Conservation (phyloP, 306 rosid genomes). For the Cicer chorassanicum region DNA sequence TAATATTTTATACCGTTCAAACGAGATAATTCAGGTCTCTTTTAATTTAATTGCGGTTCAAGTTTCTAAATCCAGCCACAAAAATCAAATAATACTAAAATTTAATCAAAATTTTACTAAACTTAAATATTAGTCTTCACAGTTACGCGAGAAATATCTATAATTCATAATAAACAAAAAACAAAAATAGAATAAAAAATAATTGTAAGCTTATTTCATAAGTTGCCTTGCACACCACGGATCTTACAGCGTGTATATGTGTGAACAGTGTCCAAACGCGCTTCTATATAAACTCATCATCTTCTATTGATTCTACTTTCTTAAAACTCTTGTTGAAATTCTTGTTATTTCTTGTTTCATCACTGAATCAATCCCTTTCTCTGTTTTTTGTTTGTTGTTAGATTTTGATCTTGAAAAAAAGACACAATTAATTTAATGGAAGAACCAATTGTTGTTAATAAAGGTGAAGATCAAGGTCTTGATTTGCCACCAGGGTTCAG, state of each 20-base stretch:
- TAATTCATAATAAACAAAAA: neutral
- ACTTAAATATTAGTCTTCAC: neutral
- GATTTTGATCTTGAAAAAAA: slow-evolving; percentile 12
- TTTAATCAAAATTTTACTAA: neutral
- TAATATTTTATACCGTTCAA: neutral
- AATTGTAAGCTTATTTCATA: slow-evolving; percentile 57
- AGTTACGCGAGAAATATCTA: neutral
- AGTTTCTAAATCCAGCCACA: neutral
- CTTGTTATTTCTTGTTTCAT: slow-evolving; percentile 4
- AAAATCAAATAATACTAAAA: neutral
- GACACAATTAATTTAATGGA: slow-evolving; percentile 44
- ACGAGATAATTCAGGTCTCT: neutral
- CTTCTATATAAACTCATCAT: slow-evolving; percentile 58
- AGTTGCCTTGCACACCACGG: slow-evolving; percentile 83
- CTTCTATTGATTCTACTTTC: slow-evolving; percentile 55
- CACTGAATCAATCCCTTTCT: neutral
- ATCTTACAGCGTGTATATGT: slow-evolving; percentile 53
- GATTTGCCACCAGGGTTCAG: slow-evolving; percentile 95
- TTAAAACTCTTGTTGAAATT: slow-evolving; percentile 46
- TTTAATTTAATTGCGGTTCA: neutral
- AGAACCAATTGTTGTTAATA: slow-evolving; percentile 60
- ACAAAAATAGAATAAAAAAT: neutral
- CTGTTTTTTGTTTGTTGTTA: neutral
- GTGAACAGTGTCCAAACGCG: neutral
- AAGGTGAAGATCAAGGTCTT: slow-evolving; percentile 51